phyloP scores from a whole-genome alignment of 2,329 filamentous ascomycete species.

The Penicillium sp. region DNA sequence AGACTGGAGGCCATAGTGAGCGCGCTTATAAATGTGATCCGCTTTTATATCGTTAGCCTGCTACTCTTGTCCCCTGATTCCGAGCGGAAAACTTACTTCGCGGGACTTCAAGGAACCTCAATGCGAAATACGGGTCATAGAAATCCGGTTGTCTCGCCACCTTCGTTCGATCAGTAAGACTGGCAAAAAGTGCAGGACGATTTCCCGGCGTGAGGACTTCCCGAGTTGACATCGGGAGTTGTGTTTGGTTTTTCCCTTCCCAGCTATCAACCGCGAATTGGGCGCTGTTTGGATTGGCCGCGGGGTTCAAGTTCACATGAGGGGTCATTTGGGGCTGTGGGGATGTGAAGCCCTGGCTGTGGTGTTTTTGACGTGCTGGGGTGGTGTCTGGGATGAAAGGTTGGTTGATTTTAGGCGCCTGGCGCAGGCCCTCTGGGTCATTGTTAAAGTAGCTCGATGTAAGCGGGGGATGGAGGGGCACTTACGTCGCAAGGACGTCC shows the following conservation, averaged over 20 bases:
- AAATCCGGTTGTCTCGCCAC: conserved; percentile 36
- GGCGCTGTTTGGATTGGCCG: conserved; percentile 32
- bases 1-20: conserved; percentile 79
- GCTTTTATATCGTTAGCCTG: conserved; percentile 29
- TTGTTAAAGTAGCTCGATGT: conserved; percentile 12
- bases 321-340: conserved; percentile 33
- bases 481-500: conserved; percentile 27
- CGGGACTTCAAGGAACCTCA: conserved; percentile 37
- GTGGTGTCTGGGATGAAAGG: conserved; percentile 42
- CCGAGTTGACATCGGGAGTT: conserved; percentile 40
- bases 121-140: conserved; percentile 39
- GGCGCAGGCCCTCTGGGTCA: conserved; percentile 38
- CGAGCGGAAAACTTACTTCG: conserved; percentile 29
- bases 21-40: conserved; percentile 79
- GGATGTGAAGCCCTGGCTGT: conserved; percentile 29
- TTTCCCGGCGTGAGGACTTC: conserved; percentile 46
- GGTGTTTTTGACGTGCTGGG: conserved; percentile 36
- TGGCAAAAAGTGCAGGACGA: conserved; percentile 38
- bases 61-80: not conserved
- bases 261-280: conserved; percentile 35
- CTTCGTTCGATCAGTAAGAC: conserved; percentile 29
- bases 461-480: not conserved
- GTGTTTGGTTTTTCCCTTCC: conserved; percentile 38
- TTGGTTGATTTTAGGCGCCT: conserved; percentile 41
- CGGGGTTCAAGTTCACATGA: conserved; percentile 27